These are phyloP conservation scores for Kluyveromyces siamensis DNA, from an alignment of 805 yeast species.

Conservation along the genomic window DNA sequence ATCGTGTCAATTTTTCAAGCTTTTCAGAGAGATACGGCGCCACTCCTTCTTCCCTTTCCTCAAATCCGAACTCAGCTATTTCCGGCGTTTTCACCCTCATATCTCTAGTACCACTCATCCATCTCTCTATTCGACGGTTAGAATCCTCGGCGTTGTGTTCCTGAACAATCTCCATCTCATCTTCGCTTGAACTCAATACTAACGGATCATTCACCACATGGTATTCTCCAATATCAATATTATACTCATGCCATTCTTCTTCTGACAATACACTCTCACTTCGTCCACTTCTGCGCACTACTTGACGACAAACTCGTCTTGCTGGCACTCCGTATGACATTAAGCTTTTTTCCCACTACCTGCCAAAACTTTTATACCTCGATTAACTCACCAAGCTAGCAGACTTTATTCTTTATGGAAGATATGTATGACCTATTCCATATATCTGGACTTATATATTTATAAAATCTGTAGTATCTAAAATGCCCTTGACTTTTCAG, in stretches of 20 bases:
- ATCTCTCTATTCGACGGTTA: not conserved
- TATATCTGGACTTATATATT: not conserved
- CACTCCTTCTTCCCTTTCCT: not conserved
- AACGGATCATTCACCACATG: constrained; percentile 3
- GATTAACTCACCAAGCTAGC: not conserved
- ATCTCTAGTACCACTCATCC: not conserved
- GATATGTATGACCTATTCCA: no score
- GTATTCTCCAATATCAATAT: not conserved
- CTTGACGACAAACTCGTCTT: not conserved
- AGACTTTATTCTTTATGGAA: no score
- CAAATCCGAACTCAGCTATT: not conserved
- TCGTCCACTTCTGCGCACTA: not conserved
- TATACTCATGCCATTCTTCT: constrained; percentile 1
- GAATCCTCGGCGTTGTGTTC: not conserved
- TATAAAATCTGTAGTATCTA: not conserved
- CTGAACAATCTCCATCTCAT: not conserved
- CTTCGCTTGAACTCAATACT: constrained; percentile 3
- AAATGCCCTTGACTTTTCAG: not conserved
- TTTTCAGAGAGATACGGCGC: constrained; percentile 3
- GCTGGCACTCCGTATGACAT: constrained; percentile 1
- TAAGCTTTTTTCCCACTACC: not conserved
- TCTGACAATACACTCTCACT: constrained; percentile 1
- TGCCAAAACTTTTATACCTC: not conserved
- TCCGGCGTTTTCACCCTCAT: not conserved
- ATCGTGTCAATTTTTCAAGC: not conserved